These are phyloP conservation scores for Dictyostelium purpureum DNA, from an alignment of 78 protist species.

Conservation along the genomic window DNA sequence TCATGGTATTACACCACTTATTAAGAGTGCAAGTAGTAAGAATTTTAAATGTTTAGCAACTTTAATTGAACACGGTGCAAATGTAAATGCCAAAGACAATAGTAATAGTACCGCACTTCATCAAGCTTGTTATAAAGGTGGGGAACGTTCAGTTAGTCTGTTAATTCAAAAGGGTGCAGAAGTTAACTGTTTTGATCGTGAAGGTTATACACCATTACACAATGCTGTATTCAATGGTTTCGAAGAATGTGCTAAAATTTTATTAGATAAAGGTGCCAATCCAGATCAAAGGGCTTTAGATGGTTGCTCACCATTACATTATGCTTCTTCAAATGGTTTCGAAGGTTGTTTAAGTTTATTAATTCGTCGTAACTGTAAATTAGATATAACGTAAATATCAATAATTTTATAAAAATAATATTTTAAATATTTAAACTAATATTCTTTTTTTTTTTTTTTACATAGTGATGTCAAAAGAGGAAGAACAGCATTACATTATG, in stretches of 20 bases:
- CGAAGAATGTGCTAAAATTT: constrained; percentile 60
- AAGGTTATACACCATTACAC: constrained; percentile 81
- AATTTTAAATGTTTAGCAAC: constrained; percentile 18
- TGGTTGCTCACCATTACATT: constrained; percentile 68
- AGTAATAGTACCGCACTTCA: constrained; percentile 69
- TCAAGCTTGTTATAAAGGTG: constrained; percentile 79
- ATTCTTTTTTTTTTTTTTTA: not conserved
- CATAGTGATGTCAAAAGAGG: constrained; percentile 62
- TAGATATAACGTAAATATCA: constrained; percentile 38
- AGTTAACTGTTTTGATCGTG: constrained; percentile 63
- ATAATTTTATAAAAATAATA: not conserved
- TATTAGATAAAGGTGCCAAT: constrained; percentile 80
- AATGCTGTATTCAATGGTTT: constrained; percentile 82
- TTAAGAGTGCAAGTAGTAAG: constrained; percentile 34
- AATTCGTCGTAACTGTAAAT: constrained; percentile 64
- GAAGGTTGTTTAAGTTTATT: constrained; percentile 30
- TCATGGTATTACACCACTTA: constrained; percentile 73
- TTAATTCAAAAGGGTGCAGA: constrained; percentile 54
- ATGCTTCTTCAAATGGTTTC: constrained; percentile 62
- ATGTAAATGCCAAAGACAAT: constrained; percentile 51
- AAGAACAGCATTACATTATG: constrained; percentile 71
- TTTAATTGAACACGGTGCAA: constrained; percentile 69
- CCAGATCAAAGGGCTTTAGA: constrained; percentile 64
- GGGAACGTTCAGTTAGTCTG: constrained; percentile 44
- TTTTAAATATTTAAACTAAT: not conserved